Evolutionary conservation across 1,139 yeast genomes (phyloP).

Genomic region (Neolecta irregularis): DNA sequence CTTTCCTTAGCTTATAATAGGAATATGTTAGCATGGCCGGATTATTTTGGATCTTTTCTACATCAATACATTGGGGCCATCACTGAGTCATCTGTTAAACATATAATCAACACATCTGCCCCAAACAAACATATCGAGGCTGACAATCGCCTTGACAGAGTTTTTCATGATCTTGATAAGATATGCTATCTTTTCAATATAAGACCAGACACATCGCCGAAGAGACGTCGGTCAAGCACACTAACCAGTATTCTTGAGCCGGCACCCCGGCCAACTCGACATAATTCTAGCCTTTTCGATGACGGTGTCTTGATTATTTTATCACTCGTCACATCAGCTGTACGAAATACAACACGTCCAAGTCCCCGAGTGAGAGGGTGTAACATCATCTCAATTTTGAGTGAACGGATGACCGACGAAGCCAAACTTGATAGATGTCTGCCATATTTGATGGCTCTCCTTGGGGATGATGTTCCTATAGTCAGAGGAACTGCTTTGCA

Average conservation of each 20-base stretch:
- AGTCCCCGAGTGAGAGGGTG: slow-evolving; percentile 53
- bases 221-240: too few relatives aligned
- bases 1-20: too few relatives aligned
- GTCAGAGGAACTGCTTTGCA: slow-evolving; percentile 38
- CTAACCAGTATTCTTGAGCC: too few relatives aligned
- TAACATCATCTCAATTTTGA: slow-evolving; percentile 58
- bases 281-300: too few relatives aligned
- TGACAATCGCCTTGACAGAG: slow-evolving; percentile 44
- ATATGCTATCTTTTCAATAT: too few relatives aligned
- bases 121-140: slow-evolving; percentile 30
- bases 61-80: slow-evolving; percentile 48
- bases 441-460: slow-evolving; percentile 52
- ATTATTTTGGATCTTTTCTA: slow-evolving; percentile 50
- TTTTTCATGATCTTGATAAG: slow-evolving; percentile 33
- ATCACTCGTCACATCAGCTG: slow-evolving; percentile 45
- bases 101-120: slow-evolving; percentile 19
- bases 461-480: slow-evolving; percentile 38
- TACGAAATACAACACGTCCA: slow-evolving; percentile 50
- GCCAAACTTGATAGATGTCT: slow-evolving; percentile 71
- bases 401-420: slow-evolving; percentile 67
- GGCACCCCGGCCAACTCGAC: too few relatives aligned
- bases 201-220: too few relatives aligned
- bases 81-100: slow-evolving; percentile 21
- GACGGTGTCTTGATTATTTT: slow-evolving; percentile 46
- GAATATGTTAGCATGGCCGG: slow-evolving; percentile 45